Evolutionary conservation across 2,329 filamentous ascomycete species (phyloP), one percentile per base, ranked within the genome.

Genomic region (Neofusicoccum umdonicola): DNA sequence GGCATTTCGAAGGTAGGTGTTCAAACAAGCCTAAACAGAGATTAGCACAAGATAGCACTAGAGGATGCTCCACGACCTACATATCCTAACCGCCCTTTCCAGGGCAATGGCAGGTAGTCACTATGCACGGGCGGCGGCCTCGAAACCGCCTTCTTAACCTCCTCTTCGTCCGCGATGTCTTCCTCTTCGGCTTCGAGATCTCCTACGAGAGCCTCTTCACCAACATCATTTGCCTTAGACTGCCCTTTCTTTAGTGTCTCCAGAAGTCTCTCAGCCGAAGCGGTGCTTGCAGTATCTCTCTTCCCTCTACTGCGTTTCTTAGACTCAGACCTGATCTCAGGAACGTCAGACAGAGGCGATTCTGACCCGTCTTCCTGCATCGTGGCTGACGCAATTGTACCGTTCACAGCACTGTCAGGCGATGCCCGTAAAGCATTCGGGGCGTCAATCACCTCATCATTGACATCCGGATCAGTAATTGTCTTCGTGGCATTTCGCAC

Each of bases 41-140:
- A n/a, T 62, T 12, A 62, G 31, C 27, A 31, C 7, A 45, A 4
- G 12, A 27, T 8, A 9, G n/a, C n/a, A 62, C 8, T 56, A 6
- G 4, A 19, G 15, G 3, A 19, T 19, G 1, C 12, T 44, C n/a
- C 41, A 67, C 62, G 66, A 78, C 88, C 80, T 77, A 94, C 92
- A 84, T 96, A 97, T 65, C 93, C 93, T 67, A 97, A 75, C 34
- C 93, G 85, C 0, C 94, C 94, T 78, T 89, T 92, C 93, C 93
- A 97, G 0, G 93, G 94, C 22, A 97, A 77, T 27, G 94, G 94
- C 19, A 97, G 82, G 71, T 89, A 91, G 68, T 86, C 86, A 73
- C 92, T 97, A 72, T 97, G 90, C 15, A 96, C 87, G 0, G 93
- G 87, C 6, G 92, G 92, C 12, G 89, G 85, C 63, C 92, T 82